These are phyloP conservation scores for Clathrus columnatus DNA, from an alignment of 768 basidiomycete genomes.

Conservation along the genomic window DNA sequence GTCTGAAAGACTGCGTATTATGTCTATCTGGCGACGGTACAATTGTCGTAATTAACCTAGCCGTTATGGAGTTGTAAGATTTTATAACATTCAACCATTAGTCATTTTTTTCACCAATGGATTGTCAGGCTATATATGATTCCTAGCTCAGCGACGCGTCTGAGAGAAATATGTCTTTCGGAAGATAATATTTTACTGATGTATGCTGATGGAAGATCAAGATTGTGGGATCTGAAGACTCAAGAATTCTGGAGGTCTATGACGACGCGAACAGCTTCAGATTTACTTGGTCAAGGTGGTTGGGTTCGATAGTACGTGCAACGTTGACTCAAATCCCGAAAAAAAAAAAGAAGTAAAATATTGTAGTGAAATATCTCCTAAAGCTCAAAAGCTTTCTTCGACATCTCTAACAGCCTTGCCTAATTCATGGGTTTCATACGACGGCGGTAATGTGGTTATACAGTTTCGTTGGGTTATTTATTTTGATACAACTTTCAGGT, in stretches of 20 bases:
- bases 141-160: conserved; percentile 67
- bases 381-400: background rate
- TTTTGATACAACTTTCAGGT: background rate
- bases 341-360: background rate
- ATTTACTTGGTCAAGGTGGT: conserved; percentile 57
- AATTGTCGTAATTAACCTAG: conserved; percentile 66
- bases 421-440: background rate
- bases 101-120: conserved; percentile 6
- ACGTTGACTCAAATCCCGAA: background rate
- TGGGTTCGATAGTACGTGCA: conserved; percentile 63
- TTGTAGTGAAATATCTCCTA: background rate
- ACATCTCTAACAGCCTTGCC: conserved; percentile 4
- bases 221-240: conserved; percentile 81
- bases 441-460: conserved; percentile 1
- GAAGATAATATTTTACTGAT: conserved; percentile 64
- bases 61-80: conserved; percentile 71
- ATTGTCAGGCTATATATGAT: conserved; percentile 60
- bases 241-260: conserved; percentile 83
- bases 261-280: conserved; percentile 64
- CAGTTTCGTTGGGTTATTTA: background rate
- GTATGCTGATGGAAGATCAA: conserved; percentile 66
- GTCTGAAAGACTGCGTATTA: conserved; percentile 57
- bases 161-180: conserved; percentile 54
- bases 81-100: background rate
- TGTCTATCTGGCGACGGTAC: conserved; percentile 76